Evolutionary conservation across 805 yeast genomes (phyloP).

Genomic region (Yarrowia sp.): DNA sequence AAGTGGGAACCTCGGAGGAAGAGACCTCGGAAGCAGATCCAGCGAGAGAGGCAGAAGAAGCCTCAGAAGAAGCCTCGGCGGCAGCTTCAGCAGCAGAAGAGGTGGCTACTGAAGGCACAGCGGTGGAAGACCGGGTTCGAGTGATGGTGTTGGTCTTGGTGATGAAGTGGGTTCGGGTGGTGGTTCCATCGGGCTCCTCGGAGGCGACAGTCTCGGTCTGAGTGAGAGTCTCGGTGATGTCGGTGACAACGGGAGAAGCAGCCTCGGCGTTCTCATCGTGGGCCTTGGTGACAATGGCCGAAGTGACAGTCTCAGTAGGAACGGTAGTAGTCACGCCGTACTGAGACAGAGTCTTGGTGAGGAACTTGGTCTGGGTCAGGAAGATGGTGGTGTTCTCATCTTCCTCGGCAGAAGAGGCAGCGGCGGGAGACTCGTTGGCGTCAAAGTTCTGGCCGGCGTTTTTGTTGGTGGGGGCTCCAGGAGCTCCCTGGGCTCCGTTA

Average conservation of each 20-base stretch:
- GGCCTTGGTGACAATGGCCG: slow-evolving; percentile 7
- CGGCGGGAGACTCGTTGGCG: background rate
- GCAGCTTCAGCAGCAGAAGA: background rate
- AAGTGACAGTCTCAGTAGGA: slow-evolving; percentile 13
- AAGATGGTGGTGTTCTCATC: slow-evolving; percentile 18
- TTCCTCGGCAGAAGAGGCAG: background rate
- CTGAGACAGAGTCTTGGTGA: slow-evolving; percentile 22
- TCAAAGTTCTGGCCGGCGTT: slow-evolving; percentile 6
- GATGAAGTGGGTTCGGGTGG: slow-evolving; percentile 2
- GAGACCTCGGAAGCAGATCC: background rate
- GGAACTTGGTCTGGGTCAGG: slow-evolving; percentile 13
- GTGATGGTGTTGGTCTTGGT: slow-evolving; percentile 17
- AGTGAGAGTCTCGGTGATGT: slow-evolving; percentile 22
- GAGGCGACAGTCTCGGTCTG: slow-evolving; percentile 2
- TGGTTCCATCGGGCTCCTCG: slow-evolving; percentile 4
- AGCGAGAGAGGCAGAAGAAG: background rate
- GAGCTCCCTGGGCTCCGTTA: background rate
- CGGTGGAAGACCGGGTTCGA: background rate
- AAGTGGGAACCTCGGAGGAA: background rate
- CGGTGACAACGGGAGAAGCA: slow-evolving; percentile 14
- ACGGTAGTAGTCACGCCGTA: slow-evolving; percentile 17
- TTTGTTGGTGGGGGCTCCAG: background rate
- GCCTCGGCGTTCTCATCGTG: background rate
- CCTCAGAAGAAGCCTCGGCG: background rate
- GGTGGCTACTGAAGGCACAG: background rate